Conservation (phyloP, 2,329 filamentous ascomycete species). For the Colletotrichum tropicale region DNA sequence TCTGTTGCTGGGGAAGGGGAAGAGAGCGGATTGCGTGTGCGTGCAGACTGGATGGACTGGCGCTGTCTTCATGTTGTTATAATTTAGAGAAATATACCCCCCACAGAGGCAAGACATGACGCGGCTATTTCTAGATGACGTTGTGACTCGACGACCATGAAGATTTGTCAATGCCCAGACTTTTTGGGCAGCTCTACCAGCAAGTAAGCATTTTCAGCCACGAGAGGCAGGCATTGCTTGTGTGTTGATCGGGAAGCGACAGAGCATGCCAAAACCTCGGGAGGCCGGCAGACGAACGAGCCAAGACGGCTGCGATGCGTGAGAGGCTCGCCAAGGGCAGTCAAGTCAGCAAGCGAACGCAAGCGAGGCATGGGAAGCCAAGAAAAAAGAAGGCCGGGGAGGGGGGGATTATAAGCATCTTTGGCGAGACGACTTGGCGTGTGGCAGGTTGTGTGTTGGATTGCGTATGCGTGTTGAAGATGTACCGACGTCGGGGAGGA, state of each 20-base stretch:
- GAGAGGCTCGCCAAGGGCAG: not conserved
- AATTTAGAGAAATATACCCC: not conserved
- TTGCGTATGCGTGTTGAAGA: not conserved
- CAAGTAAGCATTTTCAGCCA: not conserved
- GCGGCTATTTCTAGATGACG: not conserved
- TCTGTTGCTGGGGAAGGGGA: not conserved
- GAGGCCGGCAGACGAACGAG: not conserved
- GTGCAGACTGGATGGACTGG: not conserved
- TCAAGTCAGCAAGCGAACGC: not conserved
- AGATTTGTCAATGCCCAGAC: not conserved
- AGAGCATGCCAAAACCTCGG: not conserved
- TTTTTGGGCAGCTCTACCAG: not conserved
- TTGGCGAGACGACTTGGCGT: not conserved
- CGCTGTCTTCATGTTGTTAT: not conserved
- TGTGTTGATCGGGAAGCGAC: not conserved
- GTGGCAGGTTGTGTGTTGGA: not conserved
- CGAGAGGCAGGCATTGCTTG: not conserved
- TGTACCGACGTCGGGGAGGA: not conserved
- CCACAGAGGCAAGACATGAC: not conserved
- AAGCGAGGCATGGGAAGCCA: not conserved
- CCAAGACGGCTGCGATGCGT: not conserved
- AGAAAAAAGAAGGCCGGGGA: not conserved
- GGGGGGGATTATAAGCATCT: not conserved
- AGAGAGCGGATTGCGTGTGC: not conserved
- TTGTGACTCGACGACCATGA: not conserved